A percentile compares a stretch with the other conserved stretches of the same genome.
phyloP scores from a whole-genome alignment of 768 basidiomycete genomes.

The Mycena albidolilacea region DNA sequence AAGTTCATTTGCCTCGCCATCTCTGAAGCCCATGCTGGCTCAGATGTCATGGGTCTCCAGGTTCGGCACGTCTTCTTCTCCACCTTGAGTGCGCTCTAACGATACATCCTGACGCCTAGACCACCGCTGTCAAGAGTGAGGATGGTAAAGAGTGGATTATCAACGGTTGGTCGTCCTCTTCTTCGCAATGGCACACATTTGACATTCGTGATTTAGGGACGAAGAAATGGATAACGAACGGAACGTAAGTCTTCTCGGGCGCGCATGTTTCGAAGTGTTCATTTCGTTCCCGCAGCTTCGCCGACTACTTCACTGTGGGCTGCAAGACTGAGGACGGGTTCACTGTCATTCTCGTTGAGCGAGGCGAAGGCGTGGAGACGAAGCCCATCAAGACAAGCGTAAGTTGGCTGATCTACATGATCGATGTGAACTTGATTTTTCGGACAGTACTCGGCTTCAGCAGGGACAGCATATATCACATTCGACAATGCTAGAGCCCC shows the following conservation, averaged over 20 bases:
- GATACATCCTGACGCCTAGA: constrained; percentile 52
- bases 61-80: neutral
- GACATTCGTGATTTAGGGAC: constrained; percentile 54
- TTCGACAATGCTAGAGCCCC: constrained; percentile 78
- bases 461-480: constrained; percentile 73
- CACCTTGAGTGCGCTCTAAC: neutral
- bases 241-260: constrained; percentile 61
- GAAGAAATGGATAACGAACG: constrained; percentile 93
- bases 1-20: constrained; percentile 92
- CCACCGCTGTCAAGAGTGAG: constrained; percentile 82
- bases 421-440: constrained; percentile 3
- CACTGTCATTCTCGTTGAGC: constrained; percentile 85
- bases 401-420: constrained; percentile 56
- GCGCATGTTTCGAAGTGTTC: constrained; percentile 1
- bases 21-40: constrained; percentile 90
- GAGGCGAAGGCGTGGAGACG: constrained; percentile 77
- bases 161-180: constrained; percentile 61
- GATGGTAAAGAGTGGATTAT: constrained; percentile 91
- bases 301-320: constrained; percentile 78
- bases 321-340: constrained; percentile 83
- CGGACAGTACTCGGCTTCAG: constrained; percentile 65
- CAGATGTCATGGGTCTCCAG: constrained; percentile 82
- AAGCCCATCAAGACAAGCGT: constrained; percentile 71
- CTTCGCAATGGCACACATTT: neutral
- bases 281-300: constrained; percentile 51